phyloP scores from a whole-genome alignment of 2,329 filamentous ascomycete genomes.

The Akanthomyces muscarius region DNA sequence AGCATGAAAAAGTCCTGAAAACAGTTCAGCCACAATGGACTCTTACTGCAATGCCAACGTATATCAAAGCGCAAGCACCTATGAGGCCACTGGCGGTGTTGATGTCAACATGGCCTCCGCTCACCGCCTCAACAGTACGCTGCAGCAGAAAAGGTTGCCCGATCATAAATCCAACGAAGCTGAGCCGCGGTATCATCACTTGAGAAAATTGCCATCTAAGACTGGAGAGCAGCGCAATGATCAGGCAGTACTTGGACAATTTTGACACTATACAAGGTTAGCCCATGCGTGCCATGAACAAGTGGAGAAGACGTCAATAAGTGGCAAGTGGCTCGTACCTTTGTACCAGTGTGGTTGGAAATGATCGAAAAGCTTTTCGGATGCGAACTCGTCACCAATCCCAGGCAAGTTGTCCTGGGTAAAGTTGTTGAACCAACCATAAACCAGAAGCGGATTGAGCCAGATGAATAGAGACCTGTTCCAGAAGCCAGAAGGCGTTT shows the following conservation, averaged over 20 bases:
- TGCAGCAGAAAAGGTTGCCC: conserved; percentile 2
- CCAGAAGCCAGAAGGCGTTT: conserved; percentile 6
- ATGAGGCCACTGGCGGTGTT: background rate
- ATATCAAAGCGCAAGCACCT: background rate
- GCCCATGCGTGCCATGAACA: no score
- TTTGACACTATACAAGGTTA: background rate
- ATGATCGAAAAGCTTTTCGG: background rate
- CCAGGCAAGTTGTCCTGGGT: background rate
- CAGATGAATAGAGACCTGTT: conserved; percentile 1
- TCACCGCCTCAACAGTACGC: background rate
- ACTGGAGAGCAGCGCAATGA: background rate
- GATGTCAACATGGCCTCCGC: no score
- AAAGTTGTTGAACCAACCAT: background rate
- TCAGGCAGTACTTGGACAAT: background rate
- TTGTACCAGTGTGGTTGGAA: background rate
- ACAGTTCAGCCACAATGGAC: no score
- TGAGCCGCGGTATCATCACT: background rate
- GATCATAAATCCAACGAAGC: background rate
- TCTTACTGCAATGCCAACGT: conserved; percentile 3
- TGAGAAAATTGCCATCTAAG: background rate
- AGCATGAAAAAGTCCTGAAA: no score
- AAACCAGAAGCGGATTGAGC: background rate
- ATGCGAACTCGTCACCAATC: background rate
- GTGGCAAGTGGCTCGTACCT: background rate
- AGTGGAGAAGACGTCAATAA: no score